A percentile compares a stretch with the other conserved stretches of the same genome.
phyloP scores from a whole-genome alignment of 805 yeast species.

The Vanderwaltozyma yarrowii region DNA sequence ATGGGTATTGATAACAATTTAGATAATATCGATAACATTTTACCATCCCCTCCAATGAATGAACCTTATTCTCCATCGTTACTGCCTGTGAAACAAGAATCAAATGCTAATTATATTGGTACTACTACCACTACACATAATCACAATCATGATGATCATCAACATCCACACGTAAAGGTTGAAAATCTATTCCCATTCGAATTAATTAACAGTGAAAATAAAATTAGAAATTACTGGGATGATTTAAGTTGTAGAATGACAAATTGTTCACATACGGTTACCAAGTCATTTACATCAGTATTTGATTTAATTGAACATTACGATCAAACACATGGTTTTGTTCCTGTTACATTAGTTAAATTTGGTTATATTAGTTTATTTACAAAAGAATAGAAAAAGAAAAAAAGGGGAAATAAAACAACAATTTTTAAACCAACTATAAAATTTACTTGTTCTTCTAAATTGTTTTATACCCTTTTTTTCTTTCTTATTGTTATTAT shows the following conservation, averaged over 20 bases:
- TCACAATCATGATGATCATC: background rate
- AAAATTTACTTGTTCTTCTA: too few relatives aligned
- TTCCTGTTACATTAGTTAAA: constrained; percentile 15
- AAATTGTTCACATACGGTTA: constrained; percentile 2
- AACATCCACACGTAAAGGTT: background rate
- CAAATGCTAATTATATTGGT: too few relatives aligned
- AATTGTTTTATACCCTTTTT: too few relatives aligned
- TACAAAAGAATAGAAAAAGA: background rate
- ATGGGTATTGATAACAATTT: background rate
- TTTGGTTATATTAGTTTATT: constrained; percentile 9
- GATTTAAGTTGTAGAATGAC: constrained; percentile 8
- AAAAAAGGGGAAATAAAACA: background rate
- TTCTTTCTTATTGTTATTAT: too few relatives aligned
- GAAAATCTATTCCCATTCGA: constrained; percentile 1
- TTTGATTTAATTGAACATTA: constrained; percentile 18
- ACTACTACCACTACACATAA: too few relatives aligned
- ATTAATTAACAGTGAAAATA: background rate
- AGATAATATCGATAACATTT: background rate
- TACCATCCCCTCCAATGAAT: constrained; percentile 3
- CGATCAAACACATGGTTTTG: constrained; percentile 13
- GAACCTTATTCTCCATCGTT: background rate
- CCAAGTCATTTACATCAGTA: constrained; percentile 5
- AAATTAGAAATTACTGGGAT: constrained; percentile 7
- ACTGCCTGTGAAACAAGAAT: background rate
- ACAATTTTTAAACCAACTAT: too few relatives aligned